Evolutionary conservation across 1,139 yeast species (phyloP).

Genomic region (Entelexis sorbosivorans): DNA sequence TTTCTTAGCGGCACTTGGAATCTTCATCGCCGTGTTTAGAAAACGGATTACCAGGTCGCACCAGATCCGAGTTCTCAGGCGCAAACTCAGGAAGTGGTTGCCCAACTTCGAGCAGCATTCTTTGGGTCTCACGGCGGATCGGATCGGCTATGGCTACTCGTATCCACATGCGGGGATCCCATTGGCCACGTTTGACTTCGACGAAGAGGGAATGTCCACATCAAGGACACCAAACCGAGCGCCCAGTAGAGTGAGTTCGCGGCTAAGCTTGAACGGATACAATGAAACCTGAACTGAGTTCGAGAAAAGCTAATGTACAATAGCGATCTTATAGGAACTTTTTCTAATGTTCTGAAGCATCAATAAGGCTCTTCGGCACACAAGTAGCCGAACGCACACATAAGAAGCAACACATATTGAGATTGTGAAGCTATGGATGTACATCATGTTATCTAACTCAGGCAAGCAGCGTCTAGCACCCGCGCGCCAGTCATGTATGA

Average conservation of each 20-base stretch:
- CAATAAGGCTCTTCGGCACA: too few relatives aligned
- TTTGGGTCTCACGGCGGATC: slow-evolving; percentile 8
- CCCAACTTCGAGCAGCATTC: neutral
- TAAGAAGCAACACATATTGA: too few relatives aligned
- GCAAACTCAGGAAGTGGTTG: neutral
- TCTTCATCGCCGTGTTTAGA: neutral
- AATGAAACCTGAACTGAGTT: neutral
- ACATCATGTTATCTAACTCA: too few relatives aligned
- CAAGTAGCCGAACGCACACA: too few relatives aligned
- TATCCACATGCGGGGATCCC: slow-evolving; percentile 21
- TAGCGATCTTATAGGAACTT: too few relatives aligned
- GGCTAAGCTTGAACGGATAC: slow-evolving; percentile 13
- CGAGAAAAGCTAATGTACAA: neutral
- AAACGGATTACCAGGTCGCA: neutral
- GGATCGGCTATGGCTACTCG: slow-evolving; percentile 19
- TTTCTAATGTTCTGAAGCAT: too few relatives aligned
- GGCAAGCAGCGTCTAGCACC: too few relatives aligned
- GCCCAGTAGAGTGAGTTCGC: slow-evolving; percentile 22
- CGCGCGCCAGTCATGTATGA: too few relatives aligned
- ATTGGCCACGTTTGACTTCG: slow-evolving; percentile 2
- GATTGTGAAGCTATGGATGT: too few relatives aligned
- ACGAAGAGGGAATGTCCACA: slow-evolving; percentile 8
- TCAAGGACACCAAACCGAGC: slow-evolving; percentile 16
- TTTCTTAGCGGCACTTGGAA: neutral
- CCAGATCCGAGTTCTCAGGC: neutral